Conservation (phyloP, 2,329 filamentous ascomycete genomes). For the Aureobasidium sp. region DNA sequence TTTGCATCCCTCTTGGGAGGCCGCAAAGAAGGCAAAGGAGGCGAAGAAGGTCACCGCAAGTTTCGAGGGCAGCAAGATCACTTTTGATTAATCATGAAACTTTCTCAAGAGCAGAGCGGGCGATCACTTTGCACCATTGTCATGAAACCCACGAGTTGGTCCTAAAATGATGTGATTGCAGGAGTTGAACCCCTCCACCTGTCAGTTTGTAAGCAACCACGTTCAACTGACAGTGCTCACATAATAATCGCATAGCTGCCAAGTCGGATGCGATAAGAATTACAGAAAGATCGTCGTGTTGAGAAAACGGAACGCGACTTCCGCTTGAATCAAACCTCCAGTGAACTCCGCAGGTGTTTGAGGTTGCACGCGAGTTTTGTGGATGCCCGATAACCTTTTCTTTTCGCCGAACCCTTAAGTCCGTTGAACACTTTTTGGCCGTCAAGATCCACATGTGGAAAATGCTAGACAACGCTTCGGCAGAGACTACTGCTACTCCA, state of each 20-base stretch:
- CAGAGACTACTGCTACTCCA: not conserved
- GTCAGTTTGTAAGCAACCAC: conserved; percentile 11
- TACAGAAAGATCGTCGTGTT: conserved; percentile 1
- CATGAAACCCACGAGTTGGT: too few species aligned
- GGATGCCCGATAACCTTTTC: not conserved
- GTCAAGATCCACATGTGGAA: not conserved
- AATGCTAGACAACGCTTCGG: not conserved
- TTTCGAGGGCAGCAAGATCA: conserved; percentile 57
- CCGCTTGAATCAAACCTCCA: not conserved
- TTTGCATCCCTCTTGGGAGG: conserved; percentile 60
- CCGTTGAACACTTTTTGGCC: not conserved
- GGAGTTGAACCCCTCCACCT: not conserved
- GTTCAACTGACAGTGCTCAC: too few species aligned
- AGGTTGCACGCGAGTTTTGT: not conserved
- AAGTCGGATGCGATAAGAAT: conserved; percentile 2
- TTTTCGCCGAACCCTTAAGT: not conserved
- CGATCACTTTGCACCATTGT: too few species aligned
- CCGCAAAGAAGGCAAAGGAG: conserved; percentile 54
- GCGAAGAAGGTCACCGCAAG: conserved; percentile 39
- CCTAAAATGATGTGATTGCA: not conserved
- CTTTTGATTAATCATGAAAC: conserved; percentile 54
- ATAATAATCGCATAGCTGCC: conserved; percentile 1
- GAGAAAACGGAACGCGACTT: not conserved
- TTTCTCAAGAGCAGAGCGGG: too few species aligned
- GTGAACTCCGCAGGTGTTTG: not conserved